A percentile compares a stretch with the other conserved stretches of the same genome.
Evolutionary conservation across 495 filamentous ascomycete species (phyloP).

Genomic region (Penicillium silybi): DNA sequence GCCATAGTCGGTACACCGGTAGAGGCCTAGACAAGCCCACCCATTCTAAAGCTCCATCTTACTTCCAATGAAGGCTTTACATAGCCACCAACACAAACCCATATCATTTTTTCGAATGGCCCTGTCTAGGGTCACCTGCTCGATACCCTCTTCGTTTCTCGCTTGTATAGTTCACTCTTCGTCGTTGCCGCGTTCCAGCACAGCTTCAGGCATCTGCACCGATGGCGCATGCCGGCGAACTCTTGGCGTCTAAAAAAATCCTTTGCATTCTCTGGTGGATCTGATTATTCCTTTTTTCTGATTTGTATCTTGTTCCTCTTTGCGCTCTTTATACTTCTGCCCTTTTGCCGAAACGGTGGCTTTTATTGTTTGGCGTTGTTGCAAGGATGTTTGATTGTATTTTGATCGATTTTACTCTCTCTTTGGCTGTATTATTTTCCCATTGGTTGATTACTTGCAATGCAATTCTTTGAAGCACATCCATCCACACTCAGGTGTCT

Average conservation of each 20-base stretch:
- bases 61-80: constrained; percentile 4
- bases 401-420: constrained; percentile 22
- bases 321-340: constrained; percentile 4
- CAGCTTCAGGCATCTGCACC: constrained; percentile 22
- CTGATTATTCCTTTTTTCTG: constrained; percentile 3
- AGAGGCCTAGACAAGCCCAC: too few relatives aligned
- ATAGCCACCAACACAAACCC: constrained; percentile 11
- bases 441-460: constrained; percentile 14
- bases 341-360: constrained; percentile 11
- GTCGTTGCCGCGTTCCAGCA: constrained; percentile 25
- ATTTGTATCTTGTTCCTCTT: constrained; percentile 5
- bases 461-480: constrained; percentile 12
- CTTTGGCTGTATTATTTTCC: constrained; percentile 36
- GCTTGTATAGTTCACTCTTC: constrained; percentile 27
- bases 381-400: constrained; percentile 24
- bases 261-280: constrained; percentile 16
- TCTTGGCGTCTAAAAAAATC: constrained; percentile 26
- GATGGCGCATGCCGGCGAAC: constrained; percentile 24
- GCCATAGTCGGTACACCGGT: too few relatives aligned
- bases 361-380: constrained; percentile 19
- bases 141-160: constrained; percentile 32
- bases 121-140: constrained; percentile 19
- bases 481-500: neutral
- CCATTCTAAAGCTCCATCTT: neutral
- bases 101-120: constrained; percentile 13